phyloP scores from a whole-genome alignment of 768 basidiomycete species.

The Asterophora lycoperdoides region DNA sequence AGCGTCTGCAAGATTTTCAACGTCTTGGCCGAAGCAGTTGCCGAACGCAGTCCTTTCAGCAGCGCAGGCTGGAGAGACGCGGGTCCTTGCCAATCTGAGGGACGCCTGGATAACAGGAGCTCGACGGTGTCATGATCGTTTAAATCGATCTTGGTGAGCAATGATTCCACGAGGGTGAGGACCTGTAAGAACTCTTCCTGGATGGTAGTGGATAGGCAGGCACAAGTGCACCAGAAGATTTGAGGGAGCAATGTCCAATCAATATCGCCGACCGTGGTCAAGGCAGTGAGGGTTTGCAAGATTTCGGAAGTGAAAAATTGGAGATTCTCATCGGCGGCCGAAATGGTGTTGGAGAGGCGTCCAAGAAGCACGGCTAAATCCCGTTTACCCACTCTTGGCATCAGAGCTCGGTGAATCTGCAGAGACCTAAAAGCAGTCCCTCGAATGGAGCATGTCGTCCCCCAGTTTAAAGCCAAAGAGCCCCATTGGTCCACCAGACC shows the following conservation, averaged over 20 bases:
- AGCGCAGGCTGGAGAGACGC: conserved; percentile 66
- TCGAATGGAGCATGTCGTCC: conserved; percentile 82
- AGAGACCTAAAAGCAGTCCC: conserved; percentile 84
- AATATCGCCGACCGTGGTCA: conserved; percentile 53
- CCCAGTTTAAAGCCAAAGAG: conserved; percentile 75
- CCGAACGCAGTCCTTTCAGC: conserved; percentile 76
- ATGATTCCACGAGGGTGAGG: conserved; percentile 55
- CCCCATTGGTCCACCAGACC: conserved; percentile 76
- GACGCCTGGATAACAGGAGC: conserved; percentile 63
- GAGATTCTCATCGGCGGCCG: conserved; percentile 70
- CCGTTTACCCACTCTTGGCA: conserved; percentile 62
- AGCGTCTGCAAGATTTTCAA: conserved; percentile 65
- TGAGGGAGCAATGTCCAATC: conserved; percentile 67
- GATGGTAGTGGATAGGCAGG: conserved; percentile 77
- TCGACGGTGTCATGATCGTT: conserved; percentile 64
- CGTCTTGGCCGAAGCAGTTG: conserved; percentile 59
- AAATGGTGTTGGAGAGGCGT: conserved; percentile 79
- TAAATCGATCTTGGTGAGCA: conserved; percentile 69
- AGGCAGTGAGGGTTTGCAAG: conserved; percentile 65
- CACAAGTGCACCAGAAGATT: conserved; percentile 82
- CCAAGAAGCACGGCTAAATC: conserved; percentile 79
- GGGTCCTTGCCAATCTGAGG: conserved; percentile 65
- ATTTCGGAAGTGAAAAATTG: conserved; percentile 84
- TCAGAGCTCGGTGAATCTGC: conserved; percentile 82
- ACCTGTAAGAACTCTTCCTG: conserved; percentile 75